Evolutionary conservation across 169 alveolate species (phyloP).

Genomic region (Eimeria tenella): DNA sequence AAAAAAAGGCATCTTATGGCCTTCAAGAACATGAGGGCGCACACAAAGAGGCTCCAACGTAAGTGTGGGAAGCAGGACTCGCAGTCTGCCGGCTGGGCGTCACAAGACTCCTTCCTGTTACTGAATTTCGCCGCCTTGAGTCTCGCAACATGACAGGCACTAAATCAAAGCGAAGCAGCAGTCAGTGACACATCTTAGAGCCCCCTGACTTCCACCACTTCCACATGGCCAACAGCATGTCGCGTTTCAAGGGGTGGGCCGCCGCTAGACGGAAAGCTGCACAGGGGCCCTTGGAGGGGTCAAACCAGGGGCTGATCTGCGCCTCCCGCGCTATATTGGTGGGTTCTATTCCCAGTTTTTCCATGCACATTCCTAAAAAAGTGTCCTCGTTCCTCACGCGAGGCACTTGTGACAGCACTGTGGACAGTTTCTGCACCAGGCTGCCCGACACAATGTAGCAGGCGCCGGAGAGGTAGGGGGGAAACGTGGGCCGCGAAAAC

Average conservation of each 20-base stretch:
- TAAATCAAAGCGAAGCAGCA: too few species aligned
- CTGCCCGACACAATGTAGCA: constrained; percentile 52
- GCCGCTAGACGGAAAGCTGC: constrained; percentile 70
- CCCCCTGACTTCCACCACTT: constrained; percentile 55
- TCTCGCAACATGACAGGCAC: too few species aligned
- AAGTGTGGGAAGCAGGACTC: too few species aligned
- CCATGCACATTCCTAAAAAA: constrained; percentile 51
- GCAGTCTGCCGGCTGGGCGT: too few species aligned
- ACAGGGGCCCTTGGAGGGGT: constrained; percentile 66
- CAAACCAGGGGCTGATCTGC: constrained; percentile 51
- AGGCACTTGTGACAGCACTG: constrained; percentile 36
- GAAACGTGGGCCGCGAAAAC: constrained; percentile 43
- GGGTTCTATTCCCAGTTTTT: constrained; percentile 44
- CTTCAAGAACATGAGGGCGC: too few species aligned
- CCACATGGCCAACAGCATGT: constrained; percentile 50
- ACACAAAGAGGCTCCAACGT: too few species aligned
- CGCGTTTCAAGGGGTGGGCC: constrained; percentile 45
- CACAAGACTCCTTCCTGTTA: too few species aligned
- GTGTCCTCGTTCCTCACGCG: constrained; percentile 64
- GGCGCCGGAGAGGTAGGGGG: constrained; percentile 69
- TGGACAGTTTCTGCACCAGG: constrained; percentile 18
- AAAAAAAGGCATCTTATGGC: too few species aligned
- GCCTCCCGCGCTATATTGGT: constrained; percentile 31
- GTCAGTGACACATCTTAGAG: constrained; percentile 48
- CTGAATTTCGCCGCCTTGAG: too few species aligned